Conservation (phyloP, 495 filamentous ascomycete species). For the Aspergillus baeticus region DNA sequence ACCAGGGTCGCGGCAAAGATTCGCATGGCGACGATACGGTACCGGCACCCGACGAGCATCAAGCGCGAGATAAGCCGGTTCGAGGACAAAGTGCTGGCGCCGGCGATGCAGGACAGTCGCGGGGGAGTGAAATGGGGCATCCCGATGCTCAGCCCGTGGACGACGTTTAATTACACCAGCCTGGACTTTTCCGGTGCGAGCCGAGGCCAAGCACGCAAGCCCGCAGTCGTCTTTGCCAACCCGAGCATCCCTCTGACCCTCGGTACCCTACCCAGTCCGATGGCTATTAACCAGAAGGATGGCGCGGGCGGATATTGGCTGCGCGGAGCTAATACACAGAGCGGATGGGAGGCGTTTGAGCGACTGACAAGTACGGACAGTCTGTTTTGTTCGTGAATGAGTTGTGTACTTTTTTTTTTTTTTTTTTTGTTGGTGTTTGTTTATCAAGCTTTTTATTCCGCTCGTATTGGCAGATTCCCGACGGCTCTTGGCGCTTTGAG, state of each 20-base stretch:
- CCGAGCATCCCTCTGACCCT: not conserved
- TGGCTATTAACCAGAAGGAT: not conserved
- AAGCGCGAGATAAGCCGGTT: not conserved
- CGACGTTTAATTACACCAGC: not conserved
- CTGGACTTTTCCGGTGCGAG: slow-evolving; percentile 8
- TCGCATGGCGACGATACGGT: not conserved
- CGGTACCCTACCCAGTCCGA: not conserved
- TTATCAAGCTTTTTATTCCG: too few species aligned
- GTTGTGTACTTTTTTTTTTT: too few species aligned
- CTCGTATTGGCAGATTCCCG: too few species aligned
- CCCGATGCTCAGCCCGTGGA: not conserved
- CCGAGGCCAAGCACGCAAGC: not conserved
- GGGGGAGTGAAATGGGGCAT: not conserved
- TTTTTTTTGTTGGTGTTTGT: not conserved
- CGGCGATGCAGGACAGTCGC: not conserved
- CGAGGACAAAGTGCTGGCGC: not conserved
- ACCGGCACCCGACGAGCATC: not conserved
- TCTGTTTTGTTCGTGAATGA: not conserved
- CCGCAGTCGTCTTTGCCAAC: not conserved
- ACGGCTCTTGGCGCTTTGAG: too few species aligned
- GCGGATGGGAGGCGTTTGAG: slow-evolving; percentile 1
- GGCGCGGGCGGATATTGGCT: slow-evolving; percentile 5
- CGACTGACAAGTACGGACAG: not conserved
- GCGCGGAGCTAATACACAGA: not conserved
- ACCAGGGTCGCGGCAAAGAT: not conserved